A percentile compares a stretch with the other conserved stretches of the same genome.
Conservation (phyloP, 1,139 yeast genomes). For the Pichia sp. region DNA sequence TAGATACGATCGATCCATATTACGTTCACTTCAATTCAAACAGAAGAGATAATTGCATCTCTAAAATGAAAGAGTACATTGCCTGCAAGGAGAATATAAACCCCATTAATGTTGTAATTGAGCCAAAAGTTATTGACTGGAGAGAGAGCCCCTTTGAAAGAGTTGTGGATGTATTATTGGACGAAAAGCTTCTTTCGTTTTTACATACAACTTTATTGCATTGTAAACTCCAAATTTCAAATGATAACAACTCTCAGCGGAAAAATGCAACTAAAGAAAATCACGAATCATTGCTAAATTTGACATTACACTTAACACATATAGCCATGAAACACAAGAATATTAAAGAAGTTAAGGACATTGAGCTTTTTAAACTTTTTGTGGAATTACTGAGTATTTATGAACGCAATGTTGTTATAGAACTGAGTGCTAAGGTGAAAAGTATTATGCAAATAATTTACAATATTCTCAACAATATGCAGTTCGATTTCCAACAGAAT, state of each 20-base stretch:
- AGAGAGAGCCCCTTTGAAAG: conserved; percentile 36
- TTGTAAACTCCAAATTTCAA: conserved; percentile 30
- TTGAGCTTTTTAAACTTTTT: conserved; percentile 30
- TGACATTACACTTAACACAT: conserved; percentile 66
- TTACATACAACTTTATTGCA: conserved; percentile 46
- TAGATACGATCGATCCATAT: conserved; percentile 38
- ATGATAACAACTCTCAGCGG: neutral
- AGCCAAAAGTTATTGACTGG: conserved; percentile 40
- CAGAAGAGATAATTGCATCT: conserved; percentile 66
- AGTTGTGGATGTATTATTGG: conserved; percentile 47
- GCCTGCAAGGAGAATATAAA: conserved; percentile 34
- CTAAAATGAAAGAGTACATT: conserved; percentile 45
- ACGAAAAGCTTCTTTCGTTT: conserved; percentile 49
- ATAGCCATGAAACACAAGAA: conserved; percentile 34
- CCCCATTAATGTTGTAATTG: conserved; percentile 44
- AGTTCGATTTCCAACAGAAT: conserved; percentile 15
- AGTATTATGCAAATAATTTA: conserved; percentile 40
- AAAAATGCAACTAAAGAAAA: conserved; percentile 5
- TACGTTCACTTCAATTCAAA: conserved; percentile 76
- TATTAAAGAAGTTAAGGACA: conserved; percentile 5
- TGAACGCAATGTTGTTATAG: conserved; percentile 1
- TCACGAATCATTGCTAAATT: conserved; percentile 52
- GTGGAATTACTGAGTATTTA: conserved; percentile 3
- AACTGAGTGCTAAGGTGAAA: conserved; percentile 8
- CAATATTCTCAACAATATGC: conserved; percentile 19